Evolutionary conservation across 2,329 filamentous ascomycete genomes (phyloP), one percentile per base, ranked within the genome.

Genomic region (Metarhizium anisopliae): DNA sequence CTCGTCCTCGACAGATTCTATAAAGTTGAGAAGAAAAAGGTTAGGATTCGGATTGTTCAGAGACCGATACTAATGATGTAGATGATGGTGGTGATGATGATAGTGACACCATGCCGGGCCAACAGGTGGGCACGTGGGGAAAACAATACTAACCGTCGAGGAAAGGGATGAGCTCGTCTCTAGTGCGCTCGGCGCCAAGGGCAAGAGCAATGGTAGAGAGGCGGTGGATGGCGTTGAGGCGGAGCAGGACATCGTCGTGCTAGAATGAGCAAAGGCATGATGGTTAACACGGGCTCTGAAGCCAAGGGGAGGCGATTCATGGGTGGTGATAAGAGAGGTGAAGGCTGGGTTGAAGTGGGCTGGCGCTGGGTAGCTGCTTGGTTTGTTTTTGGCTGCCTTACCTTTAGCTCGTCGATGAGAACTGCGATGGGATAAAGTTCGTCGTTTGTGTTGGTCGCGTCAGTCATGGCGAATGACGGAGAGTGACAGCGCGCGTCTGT

Each of bases 361-460:
- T 25, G 25, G 25, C 25, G 25, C 25, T 25, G 25, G 25, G 25
- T 25, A 25, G 25, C 25, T 25, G 25, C 25, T 25, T 25, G 25
- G 25, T n/a, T n/a, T 36, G 7, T 36, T 13, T 16, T 59, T 61
- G 40, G 40, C 38, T 38, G 63, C 68, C 74, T 67, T 83, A 96
- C 92, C 90, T 96, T 99, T 70, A 99, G 83, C 84, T 99, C 94
- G 75, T 99, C 94, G 76, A 99, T 99, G 76, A 99, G 86, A 65
- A 99, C 94, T 70, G 95, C 94, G 80, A 99, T 99, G 73, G 94
- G 94, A 76, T 97, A 99, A 69, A 99, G 91, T 86, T 97, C 95
- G 78, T 99, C 94, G 74, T 87, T 95, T 79, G 93, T 85, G 76
- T 87, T 89, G 74, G 86, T 82, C 77, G 87, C 87, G 78, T 96